Percentiles rank a stretch among this genome's conserved stretches.
Evolutionary conservation across 306 rosid species (phyloP).

Genomic region (Vachellia collinsii): DNA sequence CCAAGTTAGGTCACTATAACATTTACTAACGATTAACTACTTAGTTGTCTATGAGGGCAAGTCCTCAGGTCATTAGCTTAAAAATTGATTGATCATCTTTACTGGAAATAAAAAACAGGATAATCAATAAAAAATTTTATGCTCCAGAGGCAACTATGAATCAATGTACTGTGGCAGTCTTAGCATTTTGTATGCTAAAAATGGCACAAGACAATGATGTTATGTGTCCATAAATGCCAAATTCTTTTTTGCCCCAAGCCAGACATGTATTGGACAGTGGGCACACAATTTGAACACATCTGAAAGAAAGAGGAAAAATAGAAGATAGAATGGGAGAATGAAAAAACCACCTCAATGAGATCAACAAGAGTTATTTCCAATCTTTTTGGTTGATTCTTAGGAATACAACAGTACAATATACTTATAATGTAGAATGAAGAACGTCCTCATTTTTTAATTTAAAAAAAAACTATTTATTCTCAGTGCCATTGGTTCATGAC

Average conservation of each 20-base stretch:
- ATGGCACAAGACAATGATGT: neutral
- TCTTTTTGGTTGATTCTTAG: too few species aligned
- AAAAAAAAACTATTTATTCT: neutral
- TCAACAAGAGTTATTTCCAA: neutral
- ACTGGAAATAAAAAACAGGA: neutral
- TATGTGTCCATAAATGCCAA: neutral
- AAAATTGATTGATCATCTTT: neutral
- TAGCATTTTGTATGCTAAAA: neutral
- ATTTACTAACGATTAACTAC: constrained; percentile 25
- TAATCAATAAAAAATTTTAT: neutral
- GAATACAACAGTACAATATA: neutral
- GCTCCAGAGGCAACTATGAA: neutral
- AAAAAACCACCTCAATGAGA: neutral
- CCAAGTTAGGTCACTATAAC: neutral
- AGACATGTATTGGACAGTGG: too few species aligned
- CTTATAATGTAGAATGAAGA: neutral
- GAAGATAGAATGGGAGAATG: neutral
- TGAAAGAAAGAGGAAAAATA: neutral
- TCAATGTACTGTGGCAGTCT: neutral
- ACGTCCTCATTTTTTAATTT: neutral
- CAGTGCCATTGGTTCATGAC: neutral
- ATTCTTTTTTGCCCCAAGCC: neutral
- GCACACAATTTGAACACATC: neutral
- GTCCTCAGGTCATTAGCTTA: neutral
- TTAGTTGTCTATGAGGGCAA: constrained; percentile 16